A percentile compares a stretch with the other conserved stretches of the same genome.
These are phyloP conservation scores for Moesziomyces sp. DNA, from an alignment of 1,284 basidiomycete genomes.

Conservation along the genomic window DNA sequence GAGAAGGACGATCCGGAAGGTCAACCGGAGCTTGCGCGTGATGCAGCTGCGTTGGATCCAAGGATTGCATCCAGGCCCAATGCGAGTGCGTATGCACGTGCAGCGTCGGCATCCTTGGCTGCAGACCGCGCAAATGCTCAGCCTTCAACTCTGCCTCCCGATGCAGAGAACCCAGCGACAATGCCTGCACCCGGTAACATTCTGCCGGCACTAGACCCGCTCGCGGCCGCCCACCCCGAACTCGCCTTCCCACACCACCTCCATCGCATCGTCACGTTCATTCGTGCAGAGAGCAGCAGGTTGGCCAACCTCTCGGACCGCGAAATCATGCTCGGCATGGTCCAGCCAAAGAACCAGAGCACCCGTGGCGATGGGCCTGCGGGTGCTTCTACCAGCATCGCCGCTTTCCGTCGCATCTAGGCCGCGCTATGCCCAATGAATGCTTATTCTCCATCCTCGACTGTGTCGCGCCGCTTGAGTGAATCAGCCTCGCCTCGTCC, in stretches of 20 bases:
- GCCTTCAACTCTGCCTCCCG: constrained; percentile 16
- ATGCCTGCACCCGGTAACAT: constrained; percentile 18
- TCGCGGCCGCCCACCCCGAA: constrained; percentile 68
- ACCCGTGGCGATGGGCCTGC: constrained; percentile 25
- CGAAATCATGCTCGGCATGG: constrained; percentile 71
- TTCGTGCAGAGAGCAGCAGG: constrained; percentile 80
- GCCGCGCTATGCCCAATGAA: no score
- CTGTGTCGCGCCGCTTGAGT: no score
- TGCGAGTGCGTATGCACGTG: constrained; percentile 37
- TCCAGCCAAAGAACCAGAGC: constrained; percentile 7
- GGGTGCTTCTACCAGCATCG: constrained; percentile 36
- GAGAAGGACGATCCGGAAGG: constrained; percentile 60
- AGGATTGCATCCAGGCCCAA: constrained; percentile 19
- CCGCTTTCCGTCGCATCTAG: constrained; percentile 41
- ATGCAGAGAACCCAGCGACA: constrained; percentile 23
- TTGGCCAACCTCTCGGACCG: constrained; percentile 80
- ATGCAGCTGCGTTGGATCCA: constrained; percentile 51
- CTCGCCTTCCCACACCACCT: constrained; percentile 73
- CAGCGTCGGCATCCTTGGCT: constrained; percentile 30
- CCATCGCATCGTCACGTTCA: constrained; percentile 79
- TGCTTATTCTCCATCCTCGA: no score
- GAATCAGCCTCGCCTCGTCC: no score
- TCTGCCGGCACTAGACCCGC: constrained; percentile 37
- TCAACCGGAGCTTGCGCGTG: constrained; percentile 71
- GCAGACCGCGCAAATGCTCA: constrained; percentile 22